phyloP scores from a whole-genome alignment of 2,329 filamentous ascomycete genomes.

The Fusarium circinatum region DNA sequence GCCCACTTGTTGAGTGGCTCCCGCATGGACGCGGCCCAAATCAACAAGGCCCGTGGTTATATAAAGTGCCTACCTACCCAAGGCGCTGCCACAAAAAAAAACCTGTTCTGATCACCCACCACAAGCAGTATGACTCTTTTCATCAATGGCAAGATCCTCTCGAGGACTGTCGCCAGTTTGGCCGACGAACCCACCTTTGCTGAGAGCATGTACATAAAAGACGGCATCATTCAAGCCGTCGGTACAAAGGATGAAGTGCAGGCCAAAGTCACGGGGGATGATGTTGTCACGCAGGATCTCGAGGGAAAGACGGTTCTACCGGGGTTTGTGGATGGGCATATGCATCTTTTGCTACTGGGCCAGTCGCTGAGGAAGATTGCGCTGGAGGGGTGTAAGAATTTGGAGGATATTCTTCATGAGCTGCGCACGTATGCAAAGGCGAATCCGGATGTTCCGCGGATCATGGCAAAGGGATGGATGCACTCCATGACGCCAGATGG shows the following conservation, averaged over 20 bases:
- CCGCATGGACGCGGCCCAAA: slow-evolving; percentile 13
- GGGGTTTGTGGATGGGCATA: slow-evolving; percentile 67
- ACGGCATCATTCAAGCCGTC: slow-evolving; percentile 49
- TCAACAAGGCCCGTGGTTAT: not conserved
- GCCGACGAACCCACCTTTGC: slow-evolving; percentile 44
- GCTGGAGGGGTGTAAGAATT: slow-evolving; percentile 58
- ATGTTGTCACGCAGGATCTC: slow-evolving; percentile 42
- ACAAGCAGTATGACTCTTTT: slow-evolving; percentile 35
- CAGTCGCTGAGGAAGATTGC: slow-evolving; percentile 63
- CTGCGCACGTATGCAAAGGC: slow-evolving; percentile 58
- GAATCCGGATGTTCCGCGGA: slow-evolving; percentile 59
- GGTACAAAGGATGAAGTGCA: slow-evolving; percentile 45
- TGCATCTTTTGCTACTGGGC: slow-evolving; percentile 65
- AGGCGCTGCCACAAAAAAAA: not conserved
- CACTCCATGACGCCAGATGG: slow-evolving; percentile 59
- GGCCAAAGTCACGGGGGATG: slow-evolving; percentile 31
- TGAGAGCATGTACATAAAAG: slow-evolving; percentile 48
- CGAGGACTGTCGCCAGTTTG: slow-evolving; percentile 38
- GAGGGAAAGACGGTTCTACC: slow-evolving; percentile 57
- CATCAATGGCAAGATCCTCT: slow-evolving; percentile 46
- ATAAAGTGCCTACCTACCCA: slow-evolving; percentile 25
- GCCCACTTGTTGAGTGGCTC: slow-evolving; percentile 27
- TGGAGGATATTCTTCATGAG: slow-evolving; percentile 60
- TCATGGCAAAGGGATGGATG: slow-evolving; percentile 67
- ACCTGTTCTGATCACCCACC: not conserved